These are phyloP conservation scores for Metroxylon sagu DNA, from an alignment of 176 grass and related monocot genomes.

Conservation along the genomic window DNA sequence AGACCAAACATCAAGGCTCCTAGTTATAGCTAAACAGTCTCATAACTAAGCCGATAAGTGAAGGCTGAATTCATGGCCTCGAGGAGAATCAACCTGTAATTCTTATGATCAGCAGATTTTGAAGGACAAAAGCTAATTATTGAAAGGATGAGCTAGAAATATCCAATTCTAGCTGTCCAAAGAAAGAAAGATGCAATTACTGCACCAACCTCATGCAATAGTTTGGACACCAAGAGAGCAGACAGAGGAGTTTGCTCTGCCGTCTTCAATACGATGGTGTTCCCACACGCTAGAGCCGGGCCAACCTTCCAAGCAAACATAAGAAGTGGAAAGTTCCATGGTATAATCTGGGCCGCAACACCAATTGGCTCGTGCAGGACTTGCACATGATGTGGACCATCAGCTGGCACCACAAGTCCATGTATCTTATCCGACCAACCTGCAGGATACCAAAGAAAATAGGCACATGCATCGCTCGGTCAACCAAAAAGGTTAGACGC, in stretches of 20 bases:
- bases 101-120: too few relatives aligned
- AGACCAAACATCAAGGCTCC: too few relatives aligned
- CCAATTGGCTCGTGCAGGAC: constrained; percentile 86
- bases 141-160: neutral
- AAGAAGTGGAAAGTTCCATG: constrained; percentile 89
- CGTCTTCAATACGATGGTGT: constrained; percentile 77
- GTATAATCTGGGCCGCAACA: constrained; percentile 76
- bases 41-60: too few relatives aligned
- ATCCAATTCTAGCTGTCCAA: too few relatives aligned
- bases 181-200: too few relatives aligned
- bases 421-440: constrained; percentile 93
- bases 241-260: constrained; percentile 91
- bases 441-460: constrained; percentile 19
- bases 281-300: constrained; percentile 79
- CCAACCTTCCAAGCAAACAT: constrained; percentile 94
- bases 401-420: constrained; percentile 64
- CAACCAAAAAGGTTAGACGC: too few relatives aligned
- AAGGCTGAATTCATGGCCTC: too few relatives aligned
- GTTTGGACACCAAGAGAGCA: constrained; percentile 50
- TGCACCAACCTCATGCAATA: constrained; percentile 65
- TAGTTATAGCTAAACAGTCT: too few relatives aligned
- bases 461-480: too few relatives aligned
- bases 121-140: neutral
- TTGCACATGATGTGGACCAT: constrained; percentile 65
- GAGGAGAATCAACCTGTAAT: too few relatives aligned